phyloP scores from a whole-genome alignment of 2,329 filamentous ascomycete species.

The Arthroderma uncinatum region DNA sequence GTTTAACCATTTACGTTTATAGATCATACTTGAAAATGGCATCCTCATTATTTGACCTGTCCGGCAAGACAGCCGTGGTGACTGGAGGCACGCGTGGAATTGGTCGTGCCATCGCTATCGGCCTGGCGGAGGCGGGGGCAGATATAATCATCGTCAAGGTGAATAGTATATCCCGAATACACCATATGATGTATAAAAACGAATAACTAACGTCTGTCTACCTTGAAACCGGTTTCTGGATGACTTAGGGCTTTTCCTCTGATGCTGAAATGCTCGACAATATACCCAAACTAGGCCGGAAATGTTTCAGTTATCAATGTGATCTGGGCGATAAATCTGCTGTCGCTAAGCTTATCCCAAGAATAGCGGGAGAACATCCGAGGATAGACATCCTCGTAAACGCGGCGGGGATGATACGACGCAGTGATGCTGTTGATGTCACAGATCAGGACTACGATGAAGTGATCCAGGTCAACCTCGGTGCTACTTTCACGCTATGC shows the following conservation, averaged over 20 bases:
- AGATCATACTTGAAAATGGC: not conserved
- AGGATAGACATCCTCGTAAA: slow-evolving; percentile 68
- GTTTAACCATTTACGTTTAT: not conserved
- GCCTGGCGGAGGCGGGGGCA: slow-evolving; percentile 25
- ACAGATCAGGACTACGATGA: slow-evolving; percentile 66
- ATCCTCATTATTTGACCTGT: slow-evolving; percentile 10
- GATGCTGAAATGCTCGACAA: slow-evolving; percentile 34
- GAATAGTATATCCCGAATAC: too few species aligned
- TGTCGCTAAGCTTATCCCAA: slow-evolving; percentile 32
- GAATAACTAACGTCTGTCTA: not conserved
- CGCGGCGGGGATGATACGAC: slow-evolving; percentile 73
- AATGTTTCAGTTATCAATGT: slow-evolving; percentile 34
- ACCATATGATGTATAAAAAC: too few species aligned
- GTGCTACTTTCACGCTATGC: slow-evolving; percentile 64
- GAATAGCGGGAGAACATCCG: slow-evolving; percentile 27
- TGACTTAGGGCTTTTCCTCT: slow-evolving; percentile 20
- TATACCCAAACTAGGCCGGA: slow-evolving; percentile 30
- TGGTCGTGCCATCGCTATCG: slow-evolving; percentile 24
- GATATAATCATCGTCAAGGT: slow-evolving; percentile 21
- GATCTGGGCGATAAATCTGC: slow-evolving; percentile 33
- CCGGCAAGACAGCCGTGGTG: slow-evolving; percentile 22
- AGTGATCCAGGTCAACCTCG: slow-evolving; percentile 78
- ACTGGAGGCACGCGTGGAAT: slow-evolving; percentile 25
- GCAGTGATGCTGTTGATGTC: slow-evolving; percentile 63
- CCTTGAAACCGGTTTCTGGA: not conserved